Base-by-base conservation (phyloP, 148 eudicot genomes). In the Rhododendron henanense region DNA sequence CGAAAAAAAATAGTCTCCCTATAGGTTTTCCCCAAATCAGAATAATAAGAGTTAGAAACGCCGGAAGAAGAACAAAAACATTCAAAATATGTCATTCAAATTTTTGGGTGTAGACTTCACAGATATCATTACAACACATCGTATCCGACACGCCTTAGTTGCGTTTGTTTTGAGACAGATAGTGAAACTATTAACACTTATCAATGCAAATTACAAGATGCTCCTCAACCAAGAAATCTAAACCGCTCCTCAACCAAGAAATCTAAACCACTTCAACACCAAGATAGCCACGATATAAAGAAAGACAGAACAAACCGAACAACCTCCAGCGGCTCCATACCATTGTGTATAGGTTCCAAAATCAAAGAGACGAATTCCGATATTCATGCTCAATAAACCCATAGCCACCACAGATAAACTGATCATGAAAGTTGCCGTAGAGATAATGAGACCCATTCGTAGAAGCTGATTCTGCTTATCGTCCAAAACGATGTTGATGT, bases 171-270 rank as follows among this genome's bases (percentile, higher is more conserved):
- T 78, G 81, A 78, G 81, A 19, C 45, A 1, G 47, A 76, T 76
- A 76, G 44, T 14, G 55, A n/a, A 28, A 8, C 25, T 10, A 75
- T 75, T 23, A 78, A 9, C 2, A 10, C 0, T 41, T 76, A 37
- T 45, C 11, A 19, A 19, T 78, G 53, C 51, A 78, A 23, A 23
- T 76, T 50, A 44, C 15, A 78, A 44, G 53, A 8, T 78, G 5
- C 7, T 78, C 81, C 81, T 78, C 81, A 78, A 23, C 79, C 79
- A 76, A 76, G 48, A 76, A 76, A 21, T 41, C 6, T 39, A 1
- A 39, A 76, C 79, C 47, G n/a, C 7, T 78, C 81, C 81, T 78
- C 81, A 78, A 23, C 79, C 79, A 76, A 76, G 48, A 76, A 76
- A 21, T 41, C 14, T 39, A 1, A 39, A 76, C 79, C 47, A 76